These are phyloP conservation scores for Sporothrix curviconia DNA, from an alignment of 2,329 filamentous ascomycete genomes.

Conservation along the genomic window DNA sequence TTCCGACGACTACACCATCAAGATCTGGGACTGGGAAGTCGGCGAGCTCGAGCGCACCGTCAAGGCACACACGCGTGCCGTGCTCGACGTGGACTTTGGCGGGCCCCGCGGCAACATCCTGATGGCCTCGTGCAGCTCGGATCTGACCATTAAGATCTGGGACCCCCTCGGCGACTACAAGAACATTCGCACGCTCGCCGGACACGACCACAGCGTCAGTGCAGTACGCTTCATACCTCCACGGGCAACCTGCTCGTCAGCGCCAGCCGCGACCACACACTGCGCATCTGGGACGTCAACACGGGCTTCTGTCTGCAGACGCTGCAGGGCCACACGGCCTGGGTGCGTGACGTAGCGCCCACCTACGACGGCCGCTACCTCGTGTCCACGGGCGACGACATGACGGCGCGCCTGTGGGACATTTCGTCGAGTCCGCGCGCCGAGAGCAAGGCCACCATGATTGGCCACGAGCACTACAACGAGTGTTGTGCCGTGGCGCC, in stretches of 20 bases:
- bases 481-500: constrained; percentile 86
- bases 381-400: constrained; percentile 75
- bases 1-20: constrained; percentile 88
- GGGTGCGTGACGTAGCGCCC: constrained; percentile 84
- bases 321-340: constrained; percentile 76
- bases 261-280: constrained; percentile 75
- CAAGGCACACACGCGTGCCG: constrained; percentile 85
- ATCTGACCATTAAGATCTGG: constrained; percentile 93
- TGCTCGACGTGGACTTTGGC: constrained; percentile 84
- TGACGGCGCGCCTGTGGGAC: constrained; percentile 80
- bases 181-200: constrained; percentile 83
- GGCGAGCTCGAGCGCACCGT: constrained; percentile 85
- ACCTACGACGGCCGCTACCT: constrained; percentile 79
- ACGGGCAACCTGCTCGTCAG: constrained; percentile 81
- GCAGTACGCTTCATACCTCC: constrained; percentile 81
- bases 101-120: constrained; percentile 74
- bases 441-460: constrained; percentile 70
- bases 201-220: constrained; percentile 88
- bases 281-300: constrained; percentile 87
- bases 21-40: constrained; percentile 95
- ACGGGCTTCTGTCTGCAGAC: constrained; percentile 91
- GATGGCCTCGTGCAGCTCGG: constrained; percentile 75
- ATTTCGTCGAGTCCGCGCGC: constrained; percentile 55
- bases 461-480: constrained; percentile 80
- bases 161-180: constrained; percentile 90